Evolutionary conservation across 306 rosid species (phyloP).

Genomic region (Quercus suber): DNA sequence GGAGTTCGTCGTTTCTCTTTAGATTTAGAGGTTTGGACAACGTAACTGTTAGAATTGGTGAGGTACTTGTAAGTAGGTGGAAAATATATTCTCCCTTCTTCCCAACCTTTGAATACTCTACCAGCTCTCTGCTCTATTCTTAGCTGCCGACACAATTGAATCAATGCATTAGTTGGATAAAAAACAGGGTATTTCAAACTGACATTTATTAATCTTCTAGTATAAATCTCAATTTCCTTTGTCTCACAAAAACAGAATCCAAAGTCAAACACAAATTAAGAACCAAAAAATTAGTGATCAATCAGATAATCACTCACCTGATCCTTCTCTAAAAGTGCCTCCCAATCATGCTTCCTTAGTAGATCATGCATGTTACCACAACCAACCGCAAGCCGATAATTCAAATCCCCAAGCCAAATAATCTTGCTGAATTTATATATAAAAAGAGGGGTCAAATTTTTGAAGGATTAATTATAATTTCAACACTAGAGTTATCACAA

Average conservation of each 20-base stretch:
- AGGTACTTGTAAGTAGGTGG: slow-evolving; percentile 94
- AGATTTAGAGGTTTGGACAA: slow-evolving; percentile 55
- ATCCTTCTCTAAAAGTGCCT: slow-evolving; percentile 77
- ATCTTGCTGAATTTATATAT: slow-evolving; percentile 46
- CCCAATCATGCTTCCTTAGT: slow-evolving; percentile 69
- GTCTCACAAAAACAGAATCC: too few species aligned
- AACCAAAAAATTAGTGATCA: background rate
- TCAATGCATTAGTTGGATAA: background rate
- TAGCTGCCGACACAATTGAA: slow-evolving; percentile 41
- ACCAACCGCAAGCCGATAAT: slow-evolving; percentile 69
- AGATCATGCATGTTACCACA: slow-evolving; percentile 58
- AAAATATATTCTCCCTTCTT: slow-evolving; percentile 75
- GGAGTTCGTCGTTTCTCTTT: slow-evolving; percentile 78
- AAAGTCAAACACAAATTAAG: background rate
- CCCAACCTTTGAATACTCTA: slow-evolving; percentile 85
- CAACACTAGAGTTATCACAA: too few species aligned
- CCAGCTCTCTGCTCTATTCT: slow-evolving; percentile 81
- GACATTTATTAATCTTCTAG: too few species aligned
- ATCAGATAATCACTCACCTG: slow-evolving; percentile 45
- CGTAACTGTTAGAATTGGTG: slow-evolving; percentile 74
- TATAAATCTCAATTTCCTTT: too few species aligned
- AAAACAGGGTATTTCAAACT: background rate
- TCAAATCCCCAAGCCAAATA: slow-evolving; percentile 96
- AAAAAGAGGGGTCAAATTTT: background rate
- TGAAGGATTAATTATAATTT: background rate